These are phyloP conservation scores for Lasiodiplodia hormozganensis DNA, from an alignment of 2,329 filamentous ascomycete species.

Conservation along the genomic window DNA sequence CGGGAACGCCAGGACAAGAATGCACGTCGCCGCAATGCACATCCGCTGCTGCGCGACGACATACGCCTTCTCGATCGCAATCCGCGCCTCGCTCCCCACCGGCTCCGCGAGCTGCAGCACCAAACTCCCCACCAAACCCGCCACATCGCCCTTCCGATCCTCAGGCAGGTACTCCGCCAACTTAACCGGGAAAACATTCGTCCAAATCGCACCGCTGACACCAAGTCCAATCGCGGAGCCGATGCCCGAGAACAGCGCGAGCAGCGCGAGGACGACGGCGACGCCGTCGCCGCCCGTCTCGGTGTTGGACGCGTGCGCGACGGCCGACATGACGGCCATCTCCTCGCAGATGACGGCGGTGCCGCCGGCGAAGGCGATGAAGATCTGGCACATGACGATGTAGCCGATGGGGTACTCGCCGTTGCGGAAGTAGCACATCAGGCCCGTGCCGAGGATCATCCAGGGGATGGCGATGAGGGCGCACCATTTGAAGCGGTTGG, in stretches of 20 bases:
- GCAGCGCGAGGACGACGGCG: constrained; percentile 67
- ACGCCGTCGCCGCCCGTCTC: constrained; percentile 51
- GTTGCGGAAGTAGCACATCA: constrained; percentile 42
- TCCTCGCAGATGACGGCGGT: constrained; percentile 36
- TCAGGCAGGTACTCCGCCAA: constrained; percentile 46
- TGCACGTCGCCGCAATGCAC: constrained; percentile 46
- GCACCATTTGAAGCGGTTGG: constrained; percentile 33
- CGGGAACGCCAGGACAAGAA: constrained; percentile 39
- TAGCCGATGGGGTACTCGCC: constrained; percentile 39
- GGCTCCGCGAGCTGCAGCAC: constrained; percentile 61
- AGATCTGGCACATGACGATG: constrained; percentile 43
- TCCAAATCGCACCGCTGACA: constrained; percentile 69
- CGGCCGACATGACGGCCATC: constrained; percentile 30
- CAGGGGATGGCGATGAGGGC: constrained; percentile 35
- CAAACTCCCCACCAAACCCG: constrained; percentile 58
- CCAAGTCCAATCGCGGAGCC: constrained; percentile 51
- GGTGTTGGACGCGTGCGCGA: constrained; percentile 51
- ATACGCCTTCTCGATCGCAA: constrained; percentile 43
- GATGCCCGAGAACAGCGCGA: constrained; percentile 65
- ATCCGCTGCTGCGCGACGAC: constrained; percentile 48
- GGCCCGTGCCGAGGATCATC: constrained; percentile 39
- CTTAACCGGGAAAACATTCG: constrained; percentile 59
- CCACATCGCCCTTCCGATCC: constrained; percentile 38
- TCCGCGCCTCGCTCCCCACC: constrained; percentile 55
- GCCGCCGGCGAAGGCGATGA: constrained; percentile 41